phyloP scores from a whole-genome alignment of 805 yeast genomes.

The Ogataea saltuana region DNA sequence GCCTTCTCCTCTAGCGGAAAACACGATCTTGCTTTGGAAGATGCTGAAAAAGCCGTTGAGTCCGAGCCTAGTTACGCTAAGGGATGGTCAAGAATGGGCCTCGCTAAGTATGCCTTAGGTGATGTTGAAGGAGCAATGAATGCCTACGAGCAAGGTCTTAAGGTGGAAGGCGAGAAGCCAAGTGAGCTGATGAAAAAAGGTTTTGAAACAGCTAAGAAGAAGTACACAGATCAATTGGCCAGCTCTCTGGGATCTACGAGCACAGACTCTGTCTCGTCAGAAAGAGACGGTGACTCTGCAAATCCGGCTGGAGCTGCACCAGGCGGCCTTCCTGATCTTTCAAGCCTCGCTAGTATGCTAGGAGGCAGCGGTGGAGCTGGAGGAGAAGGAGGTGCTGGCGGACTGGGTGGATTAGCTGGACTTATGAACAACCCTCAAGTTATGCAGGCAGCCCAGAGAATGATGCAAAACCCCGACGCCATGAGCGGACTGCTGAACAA shows the following conservation, averaged over 20 bases:
- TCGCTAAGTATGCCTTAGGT: constrained; percentile 93
- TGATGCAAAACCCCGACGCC: constrained; percentile 85
- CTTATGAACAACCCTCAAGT: constrained; percentile 89
- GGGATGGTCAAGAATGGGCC: constrained; percentile 93
- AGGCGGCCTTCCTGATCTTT: constrained; percentile 73
- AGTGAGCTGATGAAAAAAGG: constrained; percentile 92
- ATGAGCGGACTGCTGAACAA: constrained; percentile 72
- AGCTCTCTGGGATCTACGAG: constrained; percentile 36
- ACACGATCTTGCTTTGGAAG: constrained; percentile 75
- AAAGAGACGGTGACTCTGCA: constrained; percentile 28
- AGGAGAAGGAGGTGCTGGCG: constrained; percentile 61
- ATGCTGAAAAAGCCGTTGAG: constrained; percentile 79
- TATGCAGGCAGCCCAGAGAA: constrained; percentile 82
- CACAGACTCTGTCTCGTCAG: constrained; percentile 24
- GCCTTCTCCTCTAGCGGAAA: constrained; percentile 81
- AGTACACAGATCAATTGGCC: constrained; percentile 75
- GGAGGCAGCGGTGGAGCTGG: constrained; percentile 71
- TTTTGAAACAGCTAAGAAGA: constrained; percentile 87
- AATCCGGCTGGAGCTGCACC: constrained; percentile 33
- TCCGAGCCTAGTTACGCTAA: constrained; percentile 81
- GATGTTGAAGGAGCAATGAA: constrained; percentile 86
- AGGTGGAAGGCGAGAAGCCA: constrained; percentile 80
- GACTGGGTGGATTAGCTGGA: constrained; percentile 66
- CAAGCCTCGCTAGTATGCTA: constrained; percentile 57
- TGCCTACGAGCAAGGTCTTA: constrained; percentile 86